A percentile compares a stretch with the other conserved stretches of the same genome.
Conservation (phyloP, 176 grass and related monocot species). For the Bolboschoenus planiculmis region DNA sequence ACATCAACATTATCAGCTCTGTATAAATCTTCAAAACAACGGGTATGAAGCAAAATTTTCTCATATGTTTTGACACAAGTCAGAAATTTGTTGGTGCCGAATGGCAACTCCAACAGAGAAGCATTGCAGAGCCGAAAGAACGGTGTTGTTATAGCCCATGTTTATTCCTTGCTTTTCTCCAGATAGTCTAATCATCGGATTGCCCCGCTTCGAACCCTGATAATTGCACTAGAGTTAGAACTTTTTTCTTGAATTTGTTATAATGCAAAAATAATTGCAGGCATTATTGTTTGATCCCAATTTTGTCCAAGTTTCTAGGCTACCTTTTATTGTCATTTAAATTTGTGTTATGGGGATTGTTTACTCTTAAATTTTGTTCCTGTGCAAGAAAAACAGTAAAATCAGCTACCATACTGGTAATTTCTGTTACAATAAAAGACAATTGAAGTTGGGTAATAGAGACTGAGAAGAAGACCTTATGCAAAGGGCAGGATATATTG, state of each 20-base stretch:
- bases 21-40: background rate
- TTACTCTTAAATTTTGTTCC: too few relatives aligned
- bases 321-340: too few relatives aligned
- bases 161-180: slow-evolving; percentile 14
- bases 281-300: too few relatives aligned
- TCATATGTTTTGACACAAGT: slow-evolving; percentile 22
- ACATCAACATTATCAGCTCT: background rate
- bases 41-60: background rate
- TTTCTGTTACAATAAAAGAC: too few relatives aligned
- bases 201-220: slow-evolving; percentile 21
- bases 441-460: background rate
- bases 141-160: background rate
- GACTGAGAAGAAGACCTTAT: background rate
- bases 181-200: slow-evolving; percentile 13
- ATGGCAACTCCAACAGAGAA: slow-evolving; percentile 34
- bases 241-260: background rate
- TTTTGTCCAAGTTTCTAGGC: too few relatives aligned
- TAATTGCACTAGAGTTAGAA: slow-evolving; percentile 3
- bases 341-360: too few relatives aligned
- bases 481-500: background rate
- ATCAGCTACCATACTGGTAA: too few relatives aligned
- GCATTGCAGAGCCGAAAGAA: slow-evolving; percentile 31
- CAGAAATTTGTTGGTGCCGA: slow-evolving; percentile 26
- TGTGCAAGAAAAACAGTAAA: too few relatives aligned
- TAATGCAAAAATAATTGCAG: background rate